Evolutionary conservation across 768 basidiomycete genomes (phyloP).

Genomic region (Podaxis carcinomalis): DNA sequence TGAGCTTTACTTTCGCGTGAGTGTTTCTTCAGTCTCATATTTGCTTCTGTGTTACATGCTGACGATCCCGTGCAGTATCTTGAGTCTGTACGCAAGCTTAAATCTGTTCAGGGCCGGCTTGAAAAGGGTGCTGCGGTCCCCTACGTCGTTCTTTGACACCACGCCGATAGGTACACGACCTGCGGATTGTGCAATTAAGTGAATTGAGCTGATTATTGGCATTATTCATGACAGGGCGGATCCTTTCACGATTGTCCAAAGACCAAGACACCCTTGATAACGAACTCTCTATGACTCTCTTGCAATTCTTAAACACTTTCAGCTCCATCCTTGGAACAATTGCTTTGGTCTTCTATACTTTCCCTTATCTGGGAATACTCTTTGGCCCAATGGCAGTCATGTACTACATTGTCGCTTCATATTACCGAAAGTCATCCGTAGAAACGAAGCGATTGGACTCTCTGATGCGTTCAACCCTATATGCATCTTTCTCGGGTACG

Average conservation of each 20-base stretch:
- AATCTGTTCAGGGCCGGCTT: slow-evolving; percentile 55
- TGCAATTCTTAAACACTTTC: slow-evolving; percentile 41
- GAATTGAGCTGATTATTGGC: not conserved
- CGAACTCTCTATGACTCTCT: slow-evolving; percentile 40
- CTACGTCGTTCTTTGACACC: slow-evolving; percentile 68
- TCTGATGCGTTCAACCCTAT: slow-evolving; percentile 52
- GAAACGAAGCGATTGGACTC: slow-evolving; percentile 66
- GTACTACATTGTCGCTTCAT: slow-evolving; percentile 50
- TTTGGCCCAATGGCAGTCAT: slow-evolving; percentile 50
- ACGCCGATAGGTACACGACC: slow-evolving; percentile 53
- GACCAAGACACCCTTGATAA: slow-evolving; percentile 59
- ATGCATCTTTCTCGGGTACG: slow-evolving; percentile 53
- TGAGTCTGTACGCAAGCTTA: slow-evolving; percentile 37
- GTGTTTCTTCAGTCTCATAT: not conserved
- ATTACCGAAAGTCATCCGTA: slow-evolving; percentile 58
- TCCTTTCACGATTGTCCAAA: slow-evolving; percentile 54
- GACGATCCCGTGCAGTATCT: slow-evolving; percentile 23
- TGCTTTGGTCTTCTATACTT: slow-evolving; percentile 61
- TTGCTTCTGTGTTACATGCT: not conserved
- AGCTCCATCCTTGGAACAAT: slow-evolving; percentile 48
- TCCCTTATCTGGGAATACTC: slow-evolving; percentile 63
- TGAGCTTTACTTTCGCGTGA: slow-evolving; percentile 48
- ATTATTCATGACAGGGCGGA: slow-evolving; percentile 38
- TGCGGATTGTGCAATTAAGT: not conserved
- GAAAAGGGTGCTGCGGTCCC: slow-evolving; percentile 52